Percentiles rank a stretch among this genome's conserved stretches.
phyloP scores from a whole-genome alignment of 495 filamentous ascomycete species.

The Penicillium diatomitis region DNA sequence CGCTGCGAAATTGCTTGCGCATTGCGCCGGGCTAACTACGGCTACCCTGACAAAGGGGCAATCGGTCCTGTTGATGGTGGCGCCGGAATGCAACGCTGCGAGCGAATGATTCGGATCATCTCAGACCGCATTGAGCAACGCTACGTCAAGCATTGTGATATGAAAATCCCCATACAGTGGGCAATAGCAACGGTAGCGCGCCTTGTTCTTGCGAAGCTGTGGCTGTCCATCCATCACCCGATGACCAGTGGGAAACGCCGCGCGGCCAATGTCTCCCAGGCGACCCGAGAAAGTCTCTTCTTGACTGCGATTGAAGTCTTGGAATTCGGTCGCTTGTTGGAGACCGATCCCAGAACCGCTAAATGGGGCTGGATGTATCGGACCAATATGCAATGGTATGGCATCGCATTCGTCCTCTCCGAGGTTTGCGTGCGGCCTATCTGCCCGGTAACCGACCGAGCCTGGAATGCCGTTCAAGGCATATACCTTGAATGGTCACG shows the following conservation, averaged over 20 bases:
- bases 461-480: slow-evolving; percentile 64
- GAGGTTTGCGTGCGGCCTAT: slow-evolving; percentile 68
- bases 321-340: slow-evolving; percentile 59
- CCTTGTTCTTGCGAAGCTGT: slow-evolving; percentile 60
- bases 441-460: slow-evolving; percentile 63
- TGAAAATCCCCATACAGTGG: slow-evolving; percentile 59
- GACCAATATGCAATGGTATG: slow-evolving; percentile 77
- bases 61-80: slow-evolving; percentile 11
- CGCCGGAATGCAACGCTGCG: slow-evolving; percentile 41
- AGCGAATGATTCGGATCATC: slow-evolving; percentile 53
- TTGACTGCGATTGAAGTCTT: slow-evolving; percentile 66
- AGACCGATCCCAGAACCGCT: slow-evolving; percentile 50
- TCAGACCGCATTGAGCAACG: slow-evolving; percentile 52
- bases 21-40: slow-evolving; percentile 33
- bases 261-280: slow-evolving; percentile 36
- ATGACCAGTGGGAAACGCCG: slow-evolving; percentile 33
- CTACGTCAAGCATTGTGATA: slow-evolving; percentile 45
- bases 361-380: slow-evolving; percentile 77
- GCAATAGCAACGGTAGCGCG: slow-evolving; percentile 58
- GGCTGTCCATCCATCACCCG: slow-evolving; percentile 55
- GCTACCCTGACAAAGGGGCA: slow-evolving; percentile 16
- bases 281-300: slow-evolving; percentile 63
- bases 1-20: slow-evolving; percentile 50
- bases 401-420: slow-evolving; percentile 62
- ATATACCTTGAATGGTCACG: slow-evolving; percentile 48